These are phyloP conservation scores for Castanea mollissima DNA, from an alignment of 306 rosid species.

Conservation along the genomic window DNA sequence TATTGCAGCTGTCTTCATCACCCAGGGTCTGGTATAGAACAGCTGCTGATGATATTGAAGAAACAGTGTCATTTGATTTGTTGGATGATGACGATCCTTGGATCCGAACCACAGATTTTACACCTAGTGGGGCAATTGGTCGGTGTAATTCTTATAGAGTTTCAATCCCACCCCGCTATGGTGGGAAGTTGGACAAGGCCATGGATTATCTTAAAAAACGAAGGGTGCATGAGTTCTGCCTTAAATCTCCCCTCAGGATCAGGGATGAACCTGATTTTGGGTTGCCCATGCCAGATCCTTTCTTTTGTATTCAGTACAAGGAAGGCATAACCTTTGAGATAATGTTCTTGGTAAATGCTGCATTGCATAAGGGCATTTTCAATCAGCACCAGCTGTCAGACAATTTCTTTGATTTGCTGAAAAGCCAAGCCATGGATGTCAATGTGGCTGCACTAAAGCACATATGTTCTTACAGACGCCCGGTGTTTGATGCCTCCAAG, in stretches of 20 bases:
- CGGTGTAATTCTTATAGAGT: conserved; percentile 67
- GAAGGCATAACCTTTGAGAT: conserved; percentile 56
- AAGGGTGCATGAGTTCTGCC: conserved; percentile 42
- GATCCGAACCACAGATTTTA: conserved; percentile 88
- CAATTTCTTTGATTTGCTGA: conserved; percentile 54
- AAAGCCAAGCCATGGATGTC: conserved; percentile 54
- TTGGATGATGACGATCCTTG: conserved; percentile 94
- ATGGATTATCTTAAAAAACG: conserved; percentile 44
- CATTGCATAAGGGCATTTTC: conserved; percentile 63
- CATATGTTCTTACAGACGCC: conserved; percentile 55
- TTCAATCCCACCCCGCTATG: conserved; percentile 72
- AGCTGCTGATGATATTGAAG: conserved; percentile 76
- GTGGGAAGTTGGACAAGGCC: conserved; percentile 57
- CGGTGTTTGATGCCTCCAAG: conserved; percentile 58
- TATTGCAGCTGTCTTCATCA: conserved; percentile 62
- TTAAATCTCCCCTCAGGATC: conserved; percentile 36
- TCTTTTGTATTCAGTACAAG: conserved; percentile 50
- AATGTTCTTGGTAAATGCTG: conserved; percentile 68
- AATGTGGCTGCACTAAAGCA: conserved; percentile 77
- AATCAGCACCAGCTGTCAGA: conserved; percentile 61
- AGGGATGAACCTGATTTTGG: conserved; percentile 65
- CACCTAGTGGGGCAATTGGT: conserved; percentile 81
- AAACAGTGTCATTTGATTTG: conserved; percentile 52
- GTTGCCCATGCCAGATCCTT: conserved; percentile 40
- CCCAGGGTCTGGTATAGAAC: conserved; percentile 78